These are phyloP conservation scores for Verticillium nubilum DNA, from an alignment of 2,329 filamentous ascomycete genomes.

Conservation along the genomic window DNA sequence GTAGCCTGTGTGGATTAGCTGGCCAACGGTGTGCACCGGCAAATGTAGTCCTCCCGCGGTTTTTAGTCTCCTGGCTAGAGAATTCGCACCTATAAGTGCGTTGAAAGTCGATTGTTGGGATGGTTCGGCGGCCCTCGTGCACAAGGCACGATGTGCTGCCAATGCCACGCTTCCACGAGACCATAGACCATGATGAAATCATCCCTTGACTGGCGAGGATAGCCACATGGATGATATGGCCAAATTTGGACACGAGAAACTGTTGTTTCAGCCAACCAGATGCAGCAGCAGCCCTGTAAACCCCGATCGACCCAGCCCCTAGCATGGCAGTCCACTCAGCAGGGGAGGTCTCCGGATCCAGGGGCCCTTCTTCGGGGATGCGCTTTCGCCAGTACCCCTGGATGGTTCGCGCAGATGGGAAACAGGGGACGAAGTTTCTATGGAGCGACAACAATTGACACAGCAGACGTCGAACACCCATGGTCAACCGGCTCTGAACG, in stretches of 20 bases:
- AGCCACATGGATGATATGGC: slow-evolving; percentile 6
- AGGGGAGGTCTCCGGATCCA: neutral
- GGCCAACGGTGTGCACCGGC: too few species aligned
- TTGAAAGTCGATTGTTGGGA: neutral
- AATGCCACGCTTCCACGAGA: neutral
- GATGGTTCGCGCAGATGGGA: neutral
- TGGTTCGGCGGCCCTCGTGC: neutral
- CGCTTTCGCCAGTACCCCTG: neutral
- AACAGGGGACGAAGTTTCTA: neutral
- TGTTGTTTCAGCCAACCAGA: slow-evolving; percentile 13
- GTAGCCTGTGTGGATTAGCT: neutral
- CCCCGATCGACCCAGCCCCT: slow-evolving; percentile 10
- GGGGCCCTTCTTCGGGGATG: neutral
- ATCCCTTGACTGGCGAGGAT: neutral
- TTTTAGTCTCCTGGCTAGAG: neutral
- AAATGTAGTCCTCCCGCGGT: neutral
- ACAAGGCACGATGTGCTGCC: neutral
- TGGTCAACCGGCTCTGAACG: too few species aligned
- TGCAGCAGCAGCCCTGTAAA: slow-evolving; percentile 7
- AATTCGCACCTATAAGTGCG: neutral
- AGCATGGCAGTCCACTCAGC: slow-evolving; percentile 3
- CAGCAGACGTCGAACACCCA: too few species aligned
- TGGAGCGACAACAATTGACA: neutral
- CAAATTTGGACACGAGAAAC: slow-evolving; percentile 15
- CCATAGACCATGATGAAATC: neutral